Base-by-base conservation (phyloP, 768 basidiomycete genomes). In the Rhodotorula babjevae region DNA sequence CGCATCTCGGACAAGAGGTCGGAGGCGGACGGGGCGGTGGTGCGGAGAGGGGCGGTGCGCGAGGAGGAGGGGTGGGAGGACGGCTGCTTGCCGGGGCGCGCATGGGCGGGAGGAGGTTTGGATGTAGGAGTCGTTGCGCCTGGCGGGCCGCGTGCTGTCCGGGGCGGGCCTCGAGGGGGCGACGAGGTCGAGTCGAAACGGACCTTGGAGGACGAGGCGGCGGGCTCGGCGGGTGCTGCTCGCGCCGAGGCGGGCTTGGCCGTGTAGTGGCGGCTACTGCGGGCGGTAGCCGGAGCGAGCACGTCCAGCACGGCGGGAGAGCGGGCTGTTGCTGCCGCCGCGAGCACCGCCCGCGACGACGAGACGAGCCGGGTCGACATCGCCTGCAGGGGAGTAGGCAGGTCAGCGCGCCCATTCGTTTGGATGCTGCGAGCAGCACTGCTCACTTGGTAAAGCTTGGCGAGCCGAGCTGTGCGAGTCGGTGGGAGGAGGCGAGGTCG, bases 1-100 rank as follows among this genome's bases (percentile, higher is more conserved):
- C 73, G 68, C 46, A 74, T 69, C 27, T 62, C 57, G 8, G 68
- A 69, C 36, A 74, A 62, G 27, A 74, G 61, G 49, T 67, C 68
- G 65, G 69, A 57, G 23, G 73, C 65, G 33, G 68, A 69, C 6
- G 68, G 65, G 36, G 58, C 14, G 7, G 53, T 0, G 15, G 53
- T 14, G 29, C 53, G 53, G n/a, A 4, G 53, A 16, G 53, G 3
- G 7, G 53, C n/a, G 53, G 10, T 14, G 14, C 21, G 49, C 49
- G 49, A 21, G 14, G 50, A 52, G 23, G 50, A 12, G 23, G 50
- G 27, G 5, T 25, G 27, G 53, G n/a, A 1, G 0, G 53, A 55
- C 14, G n/a, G 53, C n/a, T 29, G 27, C 53, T 55, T n/a, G n/a
- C 2, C 12, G 27, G 16, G 3, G n/a, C 16, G 27, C 53, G 27